Conservation (phyloP, 495 filamentous ascomycete species). For the Penicillium turbatum region DNA sequence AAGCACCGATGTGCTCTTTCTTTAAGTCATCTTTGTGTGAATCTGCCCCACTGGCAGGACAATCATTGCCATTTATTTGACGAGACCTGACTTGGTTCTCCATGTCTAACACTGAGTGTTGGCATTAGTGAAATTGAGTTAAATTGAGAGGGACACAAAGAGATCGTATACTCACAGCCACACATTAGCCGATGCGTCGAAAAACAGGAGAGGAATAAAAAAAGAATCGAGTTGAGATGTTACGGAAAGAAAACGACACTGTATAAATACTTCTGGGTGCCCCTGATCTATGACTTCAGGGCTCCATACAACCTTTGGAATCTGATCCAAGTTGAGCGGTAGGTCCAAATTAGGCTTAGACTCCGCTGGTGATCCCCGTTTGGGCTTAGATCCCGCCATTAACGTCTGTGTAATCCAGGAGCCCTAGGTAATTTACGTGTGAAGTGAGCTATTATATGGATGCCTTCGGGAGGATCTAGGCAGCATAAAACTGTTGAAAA, state of each 20-base stretch:
- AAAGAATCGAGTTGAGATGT: neutral
- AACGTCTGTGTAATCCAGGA: too few species aligned
- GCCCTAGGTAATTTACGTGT: too few species aligned
- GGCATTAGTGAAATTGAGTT: neutral
- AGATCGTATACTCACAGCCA: neutral
- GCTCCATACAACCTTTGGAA: neutral
- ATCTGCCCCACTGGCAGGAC: neutral
- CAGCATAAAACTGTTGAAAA: too few species aligned
- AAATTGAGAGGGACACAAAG: neutral
- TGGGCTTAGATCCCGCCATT: neutral
- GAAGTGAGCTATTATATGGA: too few species aligned
- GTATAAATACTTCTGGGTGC: too few species aligned
- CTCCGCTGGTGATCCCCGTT: neutral
- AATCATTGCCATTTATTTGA: neutral
- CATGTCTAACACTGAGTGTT: neutral
- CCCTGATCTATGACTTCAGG: too few species aligned
- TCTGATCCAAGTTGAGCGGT: neutral
- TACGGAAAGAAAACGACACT: neutral
- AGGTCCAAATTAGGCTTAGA: conserved; percentile 2
- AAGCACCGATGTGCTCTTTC: conserved; percentile 21
- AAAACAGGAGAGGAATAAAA: neutral
- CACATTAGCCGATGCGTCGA: neutral
- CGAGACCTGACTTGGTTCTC: neutral
- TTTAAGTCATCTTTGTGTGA: neutral
- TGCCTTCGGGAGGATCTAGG: too few species aligned